Base-by-base conservation (phyloP, 2,329 filamentous ascomycete species). In the Neonectria hederae region DNA sequence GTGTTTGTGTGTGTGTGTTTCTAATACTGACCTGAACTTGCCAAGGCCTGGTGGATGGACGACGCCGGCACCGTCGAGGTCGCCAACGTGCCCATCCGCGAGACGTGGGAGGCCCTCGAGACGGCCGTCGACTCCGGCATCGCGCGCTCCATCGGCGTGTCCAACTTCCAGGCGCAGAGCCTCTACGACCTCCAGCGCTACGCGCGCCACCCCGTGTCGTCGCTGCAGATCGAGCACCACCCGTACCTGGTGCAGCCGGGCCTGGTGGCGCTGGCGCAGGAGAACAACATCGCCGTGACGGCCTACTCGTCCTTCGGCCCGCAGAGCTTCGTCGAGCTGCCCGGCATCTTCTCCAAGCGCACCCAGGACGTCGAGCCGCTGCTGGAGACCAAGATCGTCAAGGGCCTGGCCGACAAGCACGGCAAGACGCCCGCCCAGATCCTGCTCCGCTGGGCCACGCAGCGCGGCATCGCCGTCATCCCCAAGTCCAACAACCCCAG, bases 31-130 rank as follows among this genome's bases (percentile, higher is more conserved):
- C 58, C 9, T 11, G 1, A 24, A 19, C 46, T 60, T 60, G 17
- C 40, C 32, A 43, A 71, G 69, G 70, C 70, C 22, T 79, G 68
- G 78, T 82, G 77, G 72, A 72, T 72, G 66, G 77, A 87, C 69
- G 69, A 72, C 43, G 68, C 65, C 5, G 82, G 83, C 61, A 81
- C 90, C 53, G 84, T 85, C 65, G 85, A 83, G 73, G 82, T 82
- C 69, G 73, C 68, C 81, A 90, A 88, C 69, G 89, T 90, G 40
- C 84, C 87, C 53, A 90, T 93, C 78, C 88, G 91, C 75, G 88
- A 93, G 80, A 95, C 92, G 51, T 96, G 92, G 91, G 82, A 85
- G 56, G 91, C 91, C 42, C 89, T 96, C 85, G 92, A 95, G 83
- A 77, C 80, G 56, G 83, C 93, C 48, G 90, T 92, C 61, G 86